Evolutionary conservation across 2,329 filamentous ascomycete genomes (phyloP).

Genomic region (Alternaria burnsii): DNA sequence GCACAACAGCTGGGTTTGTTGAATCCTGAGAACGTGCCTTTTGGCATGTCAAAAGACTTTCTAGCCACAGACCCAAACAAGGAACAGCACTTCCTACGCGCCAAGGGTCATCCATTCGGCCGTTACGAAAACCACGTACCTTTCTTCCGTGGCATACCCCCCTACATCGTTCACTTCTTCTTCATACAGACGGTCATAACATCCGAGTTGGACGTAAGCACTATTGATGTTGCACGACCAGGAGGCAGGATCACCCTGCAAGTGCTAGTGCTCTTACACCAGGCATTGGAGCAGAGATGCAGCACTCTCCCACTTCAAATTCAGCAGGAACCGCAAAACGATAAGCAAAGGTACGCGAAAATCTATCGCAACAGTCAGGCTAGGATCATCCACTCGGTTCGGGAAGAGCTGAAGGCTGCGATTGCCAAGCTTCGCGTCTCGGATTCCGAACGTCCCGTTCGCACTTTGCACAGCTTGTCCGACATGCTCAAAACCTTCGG

Average conservation of each 20-base stretch:
- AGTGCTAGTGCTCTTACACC: conserved; percentile 33
- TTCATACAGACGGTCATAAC: conserved; percentile 39
- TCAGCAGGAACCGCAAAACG: conserved; percentile 32
- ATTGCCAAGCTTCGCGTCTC: conserved; percentile 16
- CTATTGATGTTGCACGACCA: conserved; percentile 24
- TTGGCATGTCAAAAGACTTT: conserved; percentile 36
- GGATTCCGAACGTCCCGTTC: conserved; percentile 5
- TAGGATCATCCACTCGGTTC: conserved; percentile 36
- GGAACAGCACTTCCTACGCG: conserved; percentile 48
- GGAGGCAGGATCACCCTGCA: conserved; percentile 32
- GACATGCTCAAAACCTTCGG: conserved; percentile 23
- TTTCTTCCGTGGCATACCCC: conserved; percentile 46
- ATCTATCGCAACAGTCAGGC: conserved; percentile 56
- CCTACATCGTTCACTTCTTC: conserved; percentile 44
- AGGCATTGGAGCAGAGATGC: conserved; percentile 34
- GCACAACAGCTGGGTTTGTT: conserved; percentile 27
- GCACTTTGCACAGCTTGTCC: conserved; percentile 22
- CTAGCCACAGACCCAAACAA: conserved; percentile 31
- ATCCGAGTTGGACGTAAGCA: conserved; percentile 23
- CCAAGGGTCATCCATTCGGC: conserved; percentile 41
- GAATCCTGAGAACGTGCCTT: conserved; percentile 31
- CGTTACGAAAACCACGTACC: conserved; percentile 43
- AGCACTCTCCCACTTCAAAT: conserved; percentile 25
- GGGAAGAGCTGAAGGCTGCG: conserved; percentile 30
- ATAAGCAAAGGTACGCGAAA: conserved; percentile 52